phyloP scores from a whole-genome alignment of 768 basidiomycete species.

The Dacryopinax spathularia region DNA sequence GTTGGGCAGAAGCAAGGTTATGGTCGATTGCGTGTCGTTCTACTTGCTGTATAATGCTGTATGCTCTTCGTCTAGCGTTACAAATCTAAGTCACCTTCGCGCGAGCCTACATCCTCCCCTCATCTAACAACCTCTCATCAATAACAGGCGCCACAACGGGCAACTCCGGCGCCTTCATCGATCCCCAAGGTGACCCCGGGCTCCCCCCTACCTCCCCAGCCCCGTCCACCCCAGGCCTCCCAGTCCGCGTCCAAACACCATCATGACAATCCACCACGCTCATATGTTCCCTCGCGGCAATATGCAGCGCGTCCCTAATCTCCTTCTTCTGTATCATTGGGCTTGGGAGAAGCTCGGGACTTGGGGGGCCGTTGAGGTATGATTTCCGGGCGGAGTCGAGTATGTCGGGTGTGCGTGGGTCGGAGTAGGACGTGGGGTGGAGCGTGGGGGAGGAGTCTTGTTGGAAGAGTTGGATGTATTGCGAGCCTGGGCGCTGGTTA shows the following conservation, averaged over 20 bases:
- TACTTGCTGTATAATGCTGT: no score
- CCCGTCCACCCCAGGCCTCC: constrained; percentile 11
- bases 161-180: no score
- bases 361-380: constrained; percentile 34
- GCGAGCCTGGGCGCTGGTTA: constrained; percentile 37
- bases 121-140: constrained; percentile 54
- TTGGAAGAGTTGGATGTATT: constrained; percentile 54
- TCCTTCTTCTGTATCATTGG: constrained; percentile 18
- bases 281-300: constrained; percentile 62
- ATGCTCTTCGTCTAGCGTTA: no score
- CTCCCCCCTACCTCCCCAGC: constrained; percentile 5
- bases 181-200: constrained; percentile 20
- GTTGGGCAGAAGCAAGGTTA: no score
- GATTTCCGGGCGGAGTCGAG: constrained; percentile 34
- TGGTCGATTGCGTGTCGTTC: no score
- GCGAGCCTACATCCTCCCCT: constrained; percentile 24
- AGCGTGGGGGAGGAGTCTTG: constrained; percentile 26
- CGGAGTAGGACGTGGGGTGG: constrained; percentile 7
- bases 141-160: constrained; percentile 45
- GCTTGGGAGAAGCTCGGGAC: constrained; percentile 37
- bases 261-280: constrained; percentile 59
- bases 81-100: no score
- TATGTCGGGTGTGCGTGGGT: background rate
- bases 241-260: constrained; percentile 35
- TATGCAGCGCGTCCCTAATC: constrained; percentile 35